Evolutionary conservation across 1,284 basidiomycete genomes (phyloP), one percentile per base, ranked within the genome.

Genomic region (Rhodotorula sp.): DNA sequence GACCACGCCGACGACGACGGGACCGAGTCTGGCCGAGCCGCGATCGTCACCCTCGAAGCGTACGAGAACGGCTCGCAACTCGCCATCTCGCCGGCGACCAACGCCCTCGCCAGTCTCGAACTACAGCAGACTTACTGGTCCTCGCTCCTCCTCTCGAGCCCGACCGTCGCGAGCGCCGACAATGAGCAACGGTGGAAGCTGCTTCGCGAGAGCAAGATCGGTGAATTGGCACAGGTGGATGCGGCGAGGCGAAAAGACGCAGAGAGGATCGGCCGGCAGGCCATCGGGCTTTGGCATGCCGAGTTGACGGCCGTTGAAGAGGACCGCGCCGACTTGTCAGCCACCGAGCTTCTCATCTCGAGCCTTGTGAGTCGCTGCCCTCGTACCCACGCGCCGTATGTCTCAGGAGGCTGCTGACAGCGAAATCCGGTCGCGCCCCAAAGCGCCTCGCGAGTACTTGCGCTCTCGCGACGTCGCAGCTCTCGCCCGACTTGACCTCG

Each of bases 51-150:
- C 72, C 84, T 94, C 54, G 84, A 88, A 23, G 87, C 90, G 50
- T 95, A 95, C 79, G 85, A 90, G 31, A 5, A 14, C 26, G 26
- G 10, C 23, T 19, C 45, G 15, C 26, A 26, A 50, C 2, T n/a
- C 16, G 47, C 92, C 19, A 84, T 95, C 28, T 92, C 89, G 63
- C 92, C 92, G 23, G 92, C 93, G 79, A 93, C 95, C 78, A 86
- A 91, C 66, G 87, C 92, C 12, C 92, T 92, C 81, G 92, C 90
- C 77, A 87, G 90, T 45, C 86, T 93, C 78, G 92, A 93, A 79
- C 88, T 88, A 43, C 87, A 91, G 77, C 92, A 90, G 87, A 67
- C 68, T n/a, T 68, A 67, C 54, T 60, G 64, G 54, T 57, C 66
- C 5, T 62, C 66, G 16, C 43, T 57, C 5, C 66, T 67, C 23